These are phyloP conservation scores for Fusarium metavorans DNA, from an alignment of 2,329 filamentous ascomycete genomes.

Conservation along the genomic window DNA sequence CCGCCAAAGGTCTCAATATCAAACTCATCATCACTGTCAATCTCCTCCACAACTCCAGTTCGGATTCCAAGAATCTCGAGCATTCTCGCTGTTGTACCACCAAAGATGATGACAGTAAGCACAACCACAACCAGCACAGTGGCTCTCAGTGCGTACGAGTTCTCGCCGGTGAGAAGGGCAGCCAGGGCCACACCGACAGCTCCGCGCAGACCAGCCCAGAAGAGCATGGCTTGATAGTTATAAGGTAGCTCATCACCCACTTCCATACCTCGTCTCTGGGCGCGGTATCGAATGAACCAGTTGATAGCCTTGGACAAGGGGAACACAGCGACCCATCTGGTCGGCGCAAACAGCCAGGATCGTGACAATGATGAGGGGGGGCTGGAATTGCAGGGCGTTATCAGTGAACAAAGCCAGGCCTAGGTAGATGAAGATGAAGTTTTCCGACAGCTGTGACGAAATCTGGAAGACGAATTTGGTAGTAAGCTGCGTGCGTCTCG, in stretches of 20 bases:
- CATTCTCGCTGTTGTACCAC: constrained; percentile 97
- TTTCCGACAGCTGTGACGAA: constrained; percentile 94
- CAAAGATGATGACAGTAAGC: constrained; percentile 98
- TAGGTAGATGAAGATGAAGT: constrained; percentile 99
- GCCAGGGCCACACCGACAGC: constrained; percentile 96
- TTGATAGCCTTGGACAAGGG: constrained; percentile 92
- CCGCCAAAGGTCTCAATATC: constrained; percentile 85
- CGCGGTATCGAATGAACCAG: constrained; percentile 89
- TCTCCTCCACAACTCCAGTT: constrained; percentile 95
- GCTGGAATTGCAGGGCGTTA: constrained; percentile 87
- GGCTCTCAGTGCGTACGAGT: constrained; percentile 85
- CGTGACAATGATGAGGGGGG: constrained; percentile 93
- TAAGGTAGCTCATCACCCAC: constrained; percentile 90
- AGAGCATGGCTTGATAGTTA: constrained; percentile 99
- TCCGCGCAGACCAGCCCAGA: constrained; percentile 95
- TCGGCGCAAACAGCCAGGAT: constrained; percentile 91
- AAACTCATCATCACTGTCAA: constrained; percentile 98
- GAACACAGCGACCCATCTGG: constrained; percentile 94
- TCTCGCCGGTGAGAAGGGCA: constrained; percentile 85
- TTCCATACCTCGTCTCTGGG: constrained; percentile 78
- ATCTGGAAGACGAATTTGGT: constrained; percentile 98
- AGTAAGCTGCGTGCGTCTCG: constrained; percentile 92
- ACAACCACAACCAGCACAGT: constrained; percentile 98
- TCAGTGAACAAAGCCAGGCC: constrained; percentile 96
- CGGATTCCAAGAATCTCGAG: constrained; percentile 96